These are phyloP conservation scores for Kodamaea derodonti DNA, from an alignment of 1,139 yeast genomes.

Conservation along the genomic window DNA sequence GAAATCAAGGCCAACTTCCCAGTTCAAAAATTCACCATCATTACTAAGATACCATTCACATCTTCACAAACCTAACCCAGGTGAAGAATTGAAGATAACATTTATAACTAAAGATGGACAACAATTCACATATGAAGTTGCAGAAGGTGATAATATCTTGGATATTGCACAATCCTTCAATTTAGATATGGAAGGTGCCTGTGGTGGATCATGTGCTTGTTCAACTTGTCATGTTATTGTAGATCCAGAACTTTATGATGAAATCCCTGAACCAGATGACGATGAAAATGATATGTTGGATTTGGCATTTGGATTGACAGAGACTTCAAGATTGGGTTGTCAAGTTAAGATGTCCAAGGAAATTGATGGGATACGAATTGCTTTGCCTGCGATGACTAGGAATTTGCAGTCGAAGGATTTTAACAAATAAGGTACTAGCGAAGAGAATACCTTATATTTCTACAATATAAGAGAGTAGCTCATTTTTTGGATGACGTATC, in stretches of 20 bases:
- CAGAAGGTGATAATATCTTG: conserved; percentile 86
- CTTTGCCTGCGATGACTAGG: conserved; percentile 95
- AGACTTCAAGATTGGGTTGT: conserved; percentile 93
- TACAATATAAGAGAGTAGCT: too few species aligned
- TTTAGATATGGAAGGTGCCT: conserved; percentile 96
- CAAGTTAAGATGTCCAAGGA: conserved; percentile 88
- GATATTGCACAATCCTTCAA: conserved; percentile 95
- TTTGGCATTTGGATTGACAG: conserved; percentile 93
- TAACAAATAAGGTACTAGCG: too few species aligned
- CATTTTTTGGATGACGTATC: too few species aligned
- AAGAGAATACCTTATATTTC: too few species aligned
- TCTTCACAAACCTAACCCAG: conserved; percentile 83
- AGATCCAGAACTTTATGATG: conserved; percentile 91
- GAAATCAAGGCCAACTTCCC: too few species aligned
- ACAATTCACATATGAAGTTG: conserved; percentile 76
- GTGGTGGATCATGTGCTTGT: conserved; percentile 99
- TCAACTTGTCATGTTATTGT: conserved; percentile 96
- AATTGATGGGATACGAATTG: conserved; percentile 90
- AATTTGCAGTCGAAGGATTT: conserved; percentile 82
- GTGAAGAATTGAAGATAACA: conserved; percentile 87
- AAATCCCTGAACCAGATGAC: conserved; percentile 90
- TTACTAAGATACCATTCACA: conserved; percentile 89
- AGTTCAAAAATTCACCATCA: too few species aligned
- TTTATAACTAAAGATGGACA: conserved; percentile 90
- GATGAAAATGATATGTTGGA: conserved; percentile 99